Conservation (phyloP, 208 protist species). For the Leishmania major region DNA sequence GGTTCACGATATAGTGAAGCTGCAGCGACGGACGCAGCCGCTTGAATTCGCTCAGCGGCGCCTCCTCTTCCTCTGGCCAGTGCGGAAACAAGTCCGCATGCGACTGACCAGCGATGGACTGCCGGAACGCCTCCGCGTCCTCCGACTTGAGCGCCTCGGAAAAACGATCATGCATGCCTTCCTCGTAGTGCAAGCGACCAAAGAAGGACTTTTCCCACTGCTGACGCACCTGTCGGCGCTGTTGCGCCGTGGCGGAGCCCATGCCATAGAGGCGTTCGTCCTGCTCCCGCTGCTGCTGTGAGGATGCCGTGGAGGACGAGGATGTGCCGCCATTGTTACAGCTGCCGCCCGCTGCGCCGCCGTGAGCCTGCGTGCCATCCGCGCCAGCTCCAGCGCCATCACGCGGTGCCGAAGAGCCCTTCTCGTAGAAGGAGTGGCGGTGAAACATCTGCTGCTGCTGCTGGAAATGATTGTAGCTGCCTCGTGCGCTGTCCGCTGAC, state of each 20-base stretch:
- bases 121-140: slow-evolving; percentile 32
- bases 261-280: slow-evolving; percentile 26
- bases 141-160: slow-evolving; percentile 52
- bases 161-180: slow-evolving; percentile 82
- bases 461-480: slow-evolving; percentile 37
- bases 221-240: slow-evolving; percentile 57
- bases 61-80: slow-evolving; percentile 77
- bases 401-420: slow-evolving; percentile 29
- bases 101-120: slow-evolving; percentile 19
- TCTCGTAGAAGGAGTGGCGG: slow-evolving; percentile 54
- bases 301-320: slow-evolving; percentile 21
- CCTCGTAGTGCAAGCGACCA: slow-evolving; percentile 78
- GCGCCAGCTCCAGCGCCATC: neutral
- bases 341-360: neutral
- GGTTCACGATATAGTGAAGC: slow-evolving; percentile 73
- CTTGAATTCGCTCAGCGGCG: slow-evolving; percentile 59
- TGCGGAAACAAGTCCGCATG: slow-evolving; percentile 56
- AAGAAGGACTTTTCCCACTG: slow-evolving; percentile 91
- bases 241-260: slow-evolving; percentile 52
- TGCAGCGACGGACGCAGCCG: slow-evolving; percentile 53
- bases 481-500: neutral
- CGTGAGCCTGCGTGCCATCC: neutral
- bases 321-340: neutral
- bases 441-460: slow-evolving; percentile 44
- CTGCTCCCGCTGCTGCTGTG: slow-evolving; percentile 1